phyloP scores from a whole-genome alignment of 768 basidiomycete species.

The Cystofilobasidium ferigula region DNA sequence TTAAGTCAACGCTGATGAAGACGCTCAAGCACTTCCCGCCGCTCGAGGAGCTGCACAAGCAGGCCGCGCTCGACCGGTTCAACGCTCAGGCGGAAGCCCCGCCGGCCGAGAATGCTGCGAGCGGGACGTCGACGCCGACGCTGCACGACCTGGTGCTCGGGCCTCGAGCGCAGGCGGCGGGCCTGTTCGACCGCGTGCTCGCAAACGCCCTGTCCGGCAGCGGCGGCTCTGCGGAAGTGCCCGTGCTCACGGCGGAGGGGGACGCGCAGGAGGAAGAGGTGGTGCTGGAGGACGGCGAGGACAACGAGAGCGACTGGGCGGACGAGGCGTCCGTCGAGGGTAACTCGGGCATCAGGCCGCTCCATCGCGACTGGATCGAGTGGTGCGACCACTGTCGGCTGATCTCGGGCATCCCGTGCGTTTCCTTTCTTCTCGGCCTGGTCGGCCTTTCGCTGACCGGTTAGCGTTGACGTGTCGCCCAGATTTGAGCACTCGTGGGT shows the following conservation, averaged over 20 bases:
- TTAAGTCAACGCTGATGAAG: constrained; percentile 21
- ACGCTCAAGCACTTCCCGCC: constrained; percentile 19
- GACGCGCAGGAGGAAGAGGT: background rate
- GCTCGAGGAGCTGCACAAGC: background rate
- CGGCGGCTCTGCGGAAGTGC: too few relatives aligned
- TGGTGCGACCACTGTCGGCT: constrained; percentile 14
- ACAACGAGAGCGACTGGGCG: background rate
- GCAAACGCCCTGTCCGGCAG: background rate
- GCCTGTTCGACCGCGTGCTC: background rate
- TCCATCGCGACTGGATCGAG: constrained; percentile 12
- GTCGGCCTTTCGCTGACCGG: too few relatives aligned
- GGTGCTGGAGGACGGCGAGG: background rate
- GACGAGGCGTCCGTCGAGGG: constrained; percentile 9
- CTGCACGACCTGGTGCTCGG: background rate
- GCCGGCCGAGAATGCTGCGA: too few relatives aligned
- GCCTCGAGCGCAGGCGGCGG: background rate
- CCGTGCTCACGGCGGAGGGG: background rate
- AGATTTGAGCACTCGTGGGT: constrained; percentile 17
- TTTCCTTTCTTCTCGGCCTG: background rate
- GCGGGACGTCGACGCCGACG: background rate
- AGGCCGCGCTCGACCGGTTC: background rate
- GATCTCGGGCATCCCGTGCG: constrained; percentile 14
- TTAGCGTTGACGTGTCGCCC: background rate
- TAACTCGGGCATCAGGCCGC: constrained; percentile 1
- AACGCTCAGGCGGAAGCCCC: background rate